phyloP scores from a whole-genome alignment of 208 protist species.

The Acanthamoeba triangularis region DNA sequence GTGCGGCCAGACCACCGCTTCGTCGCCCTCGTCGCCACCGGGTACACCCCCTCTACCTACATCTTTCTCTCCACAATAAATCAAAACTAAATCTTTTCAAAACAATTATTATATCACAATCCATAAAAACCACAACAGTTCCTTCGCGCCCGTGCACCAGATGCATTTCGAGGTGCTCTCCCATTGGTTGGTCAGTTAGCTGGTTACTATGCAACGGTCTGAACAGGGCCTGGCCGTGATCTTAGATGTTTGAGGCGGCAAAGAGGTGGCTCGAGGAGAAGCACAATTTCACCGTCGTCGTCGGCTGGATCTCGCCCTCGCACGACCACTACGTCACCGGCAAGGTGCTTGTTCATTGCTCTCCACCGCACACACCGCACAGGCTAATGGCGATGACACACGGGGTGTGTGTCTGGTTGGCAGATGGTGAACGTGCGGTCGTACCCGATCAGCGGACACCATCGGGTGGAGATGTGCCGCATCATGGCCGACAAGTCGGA shows the following conservation, averaged over 20 bases:
- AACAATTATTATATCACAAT: too few species aligned
- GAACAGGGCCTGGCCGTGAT: not conserved
- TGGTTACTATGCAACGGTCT: not conserved
- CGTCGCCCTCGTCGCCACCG: not conserved
- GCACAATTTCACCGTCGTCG: not conserved
- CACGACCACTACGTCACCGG: slow-evolving; percentile 38
- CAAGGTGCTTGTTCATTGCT: not conserved
- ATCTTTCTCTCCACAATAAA: too few species aligned
- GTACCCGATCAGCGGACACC: not conserved
- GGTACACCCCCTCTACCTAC: too few species aligned
- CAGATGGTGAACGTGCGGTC: not conserved
- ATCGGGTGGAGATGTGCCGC: slow-evolving; percentile 43
- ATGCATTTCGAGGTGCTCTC: not conserved
- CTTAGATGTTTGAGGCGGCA: slow-evolving; percentile 4
- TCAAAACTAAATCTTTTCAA: too few species aligned
- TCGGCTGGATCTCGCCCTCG: slow-evolving; percentile 26
- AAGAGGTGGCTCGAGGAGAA: slow-evolving; percentile 45
- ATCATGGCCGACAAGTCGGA: not conserved
- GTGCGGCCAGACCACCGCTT: not conserved
- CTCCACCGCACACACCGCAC: not conserved
- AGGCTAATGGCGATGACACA: not conserved
- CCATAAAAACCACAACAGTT: not conserved
- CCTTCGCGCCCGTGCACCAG: not conserved
- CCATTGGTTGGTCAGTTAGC: not conserved
- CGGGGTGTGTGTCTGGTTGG: not conserved